Conservation (phyloP, 495 filamentous ascomycete genomes). For the Bryoglossum gracile region DNA sequence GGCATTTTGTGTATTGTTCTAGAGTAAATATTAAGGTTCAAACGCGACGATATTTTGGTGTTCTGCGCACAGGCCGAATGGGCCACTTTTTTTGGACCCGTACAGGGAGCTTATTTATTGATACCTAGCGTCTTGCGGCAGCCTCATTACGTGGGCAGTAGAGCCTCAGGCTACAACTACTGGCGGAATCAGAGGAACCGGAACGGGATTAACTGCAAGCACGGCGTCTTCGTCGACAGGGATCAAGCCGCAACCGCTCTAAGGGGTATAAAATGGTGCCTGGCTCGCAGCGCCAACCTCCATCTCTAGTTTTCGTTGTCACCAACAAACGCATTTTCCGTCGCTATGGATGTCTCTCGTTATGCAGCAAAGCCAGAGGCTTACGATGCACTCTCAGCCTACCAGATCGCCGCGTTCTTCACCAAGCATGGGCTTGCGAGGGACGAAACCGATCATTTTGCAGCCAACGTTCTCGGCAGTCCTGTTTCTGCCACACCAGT, state of each 20-base stretch:
- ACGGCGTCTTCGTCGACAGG: too few relatives aligned
- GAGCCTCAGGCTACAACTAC: too few relatives aligned
- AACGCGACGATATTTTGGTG: too few relatives aligned
- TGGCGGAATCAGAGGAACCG: too few relatives aligned
- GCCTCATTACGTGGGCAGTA: too few relatives aligned
- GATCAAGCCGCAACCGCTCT: background rate
- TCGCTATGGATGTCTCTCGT: constrained; percentile 13
- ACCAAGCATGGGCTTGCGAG: constrained; percentile 12
- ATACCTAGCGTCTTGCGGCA: too few relatives aligned
- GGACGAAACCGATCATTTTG: constrained; percentile 13
- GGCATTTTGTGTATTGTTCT: too few relatives aligned
- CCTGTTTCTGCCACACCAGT: constrained; percentile 13
- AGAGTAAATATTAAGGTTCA: too few relatives aligned
- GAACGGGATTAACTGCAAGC: too few relatives aligned
- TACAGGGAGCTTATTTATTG: too few relatives aligned
- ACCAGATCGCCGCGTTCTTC: constrained; percentile 13
- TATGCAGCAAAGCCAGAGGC: constrained; percentile 12
- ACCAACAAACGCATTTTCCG: constrained; percentile 9
- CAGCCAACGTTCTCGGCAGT: constrained; percentile 11
- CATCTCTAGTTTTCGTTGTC: constrained; percentile 10
- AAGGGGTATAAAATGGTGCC: constrained; percentile 11
- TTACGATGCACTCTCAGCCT: constrained; percentile 15
- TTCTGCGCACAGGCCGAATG: too few relatives aligned
- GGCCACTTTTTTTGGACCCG: too few relatives aligned
- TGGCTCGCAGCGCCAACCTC: constrained; percentile 7